phyloP scores from a whole-genome alignment of 345 rosid genomes.

The Ceriops zippeliana region DNA sequence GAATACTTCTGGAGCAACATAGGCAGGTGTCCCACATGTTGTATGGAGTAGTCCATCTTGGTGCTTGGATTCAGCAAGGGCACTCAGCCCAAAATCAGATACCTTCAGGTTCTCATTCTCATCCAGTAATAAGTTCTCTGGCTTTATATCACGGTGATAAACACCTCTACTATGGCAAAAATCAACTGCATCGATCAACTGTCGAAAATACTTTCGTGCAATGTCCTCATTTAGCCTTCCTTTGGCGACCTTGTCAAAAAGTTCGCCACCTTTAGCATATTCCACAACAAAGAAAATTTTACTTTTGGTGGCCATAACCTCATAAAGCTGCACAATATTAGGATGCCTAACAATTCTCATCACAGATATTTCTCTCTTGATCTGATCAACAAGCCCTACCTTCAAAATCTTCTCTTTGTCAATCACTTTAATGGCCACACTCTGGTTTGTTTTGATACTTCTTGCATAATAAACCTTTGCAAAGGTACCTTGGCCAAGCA shows the following conservation, averaged over 20 bases:
- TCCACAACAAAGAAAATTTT: constrained; percentile 26
- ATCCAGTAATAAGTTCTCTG: constrained; percentile 27
- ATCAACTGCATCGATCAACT: constrained; percentile 32
- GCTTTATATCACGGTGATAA: constrained; percentile 30
- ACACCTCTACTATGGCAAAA: constrained; percentile 32
- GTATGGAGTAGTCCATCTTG: constrained; percentile 31
- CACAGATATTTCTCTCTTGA: constrained; percentile 31
- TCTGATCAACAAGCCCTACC: constrained; percentile 29
- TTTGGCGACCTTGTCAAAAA: constrained; percentile 28
- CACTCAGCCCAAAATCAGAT: constrained; percentile 29
- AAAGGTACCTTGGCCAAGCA: constrained; percentile 36
- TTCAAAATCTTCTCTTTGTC: constrained; percentile 28
- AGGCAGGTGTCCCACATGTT: constrained; percentile 34
- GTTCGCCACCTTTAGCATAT: constrained; percentile 32
- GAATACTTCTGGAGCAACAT: constrained; percentile 30
- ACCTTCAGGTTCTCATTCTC: constrained; percentile 29
- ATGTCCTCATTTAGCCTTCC: constrained; percentile 24
- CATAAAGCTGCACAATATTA: constrained; percentile 25
- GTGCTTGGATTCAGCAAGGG: constrained; percentile 21
- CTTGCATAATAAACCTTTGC: constrained; percentile 32
- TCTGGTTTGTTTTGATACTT: constrained; percentile 24
- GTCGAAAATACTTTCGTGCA: constrained; percentile 27
- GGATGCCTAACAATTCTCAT: constrained; percentile 31
- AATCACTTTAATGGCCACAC: constrained; percentile 26
- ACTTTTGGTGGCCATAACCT: constrained; percentile 33